Base-by-base conservation (phyloP, 371 early-diverging fungal species). In the Mortierella sp. region DNA sequence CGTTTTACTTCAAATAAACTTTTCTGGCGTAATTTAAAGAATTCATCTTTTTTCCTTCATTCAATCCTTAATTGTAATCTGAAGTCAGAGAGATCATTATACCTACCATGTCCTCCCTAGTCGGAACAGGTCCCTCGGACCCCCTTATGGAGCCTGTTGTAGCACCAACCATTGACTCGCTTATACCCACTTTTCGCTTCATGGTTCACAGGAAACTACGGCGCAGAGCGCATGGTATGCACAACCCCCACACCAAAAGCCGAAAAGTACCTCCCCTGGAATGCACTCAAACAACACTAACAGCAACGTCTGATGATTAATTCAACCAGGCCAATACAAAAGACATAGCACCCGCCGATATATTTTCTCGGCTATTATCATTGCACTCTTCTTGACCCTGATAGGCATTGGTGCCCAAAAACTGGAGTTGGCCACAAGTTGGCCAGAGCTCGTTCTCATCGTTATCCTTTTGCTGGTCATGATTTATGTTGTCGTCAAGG, bases 401-500 rank as follows among this genome's bases (percentile, higher is more conserved):
- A 53, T 79, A 3, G 80, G 80, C n/a, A 70, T 79, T 60, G 80
- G 80, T 1, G 74, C 80, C 0, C 80, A 79, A 43, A 62, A 68
- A 43, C 69, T 79, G 19, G 80, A 79, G 15, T 63, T 74, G 28
- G 74, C 80, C 8, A 59, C 65, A 2, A 55, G 48, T 33, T 79
- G 80, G 80, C 74, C 74, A 32, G 70, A 79, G 22, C 68, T 79
- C 11, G 67, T 61, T 2, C 48, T 79, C 19, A 45, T 70, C 6
- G 65, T 74, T 52, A 19, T 68, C 36, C 33, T 79, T 2, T 55
- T 79, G 40, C 8, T 79, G 38, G 40, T 67, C 53, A 74, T 79
- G 80, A 63, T 74, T 61, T 79, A 79, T 50, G 15, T 79, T 32
- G 80, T 79, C 6, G 80, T 74, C 58, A 78, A 84, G 65, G 81